Conservation (phyloP, 2,329 filamentous ascomycete species). For the Ophiostoma sp. region DNA sequence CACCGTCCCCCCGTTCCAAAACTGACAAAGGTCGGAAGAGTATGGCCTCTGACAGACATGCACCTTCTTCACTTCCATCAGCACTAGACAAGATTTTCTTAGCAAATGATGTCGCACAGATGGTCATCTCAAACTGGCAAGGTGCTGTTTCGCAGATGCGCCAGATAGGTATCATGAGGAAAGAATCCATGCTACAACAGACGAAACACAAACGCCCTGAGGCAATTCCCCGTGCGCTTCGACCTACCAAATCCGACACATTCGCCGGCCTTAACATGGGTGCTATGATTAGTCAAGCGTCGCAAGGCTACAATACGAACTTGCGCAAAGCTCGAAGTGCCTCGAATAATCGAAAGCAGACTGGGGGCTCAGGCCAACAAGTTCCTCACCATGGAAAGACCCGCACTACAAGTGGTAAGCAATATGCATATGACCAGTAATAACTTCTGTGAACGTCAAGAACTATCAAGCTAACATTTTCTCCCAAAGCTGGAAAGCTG, state of each 20-base stretch:
- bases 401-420: not conserved
- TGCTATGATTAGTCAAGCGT: slow-evolving; percentile 2
- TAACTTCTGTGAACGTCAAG: not conserved
- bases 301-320: not conserved
- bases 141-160: slow-evolving; percentile 58
- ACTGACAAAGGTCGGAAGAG: slow-evolving; percentile 34
- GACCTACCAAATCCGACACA: slow-evolving; percentile 24
- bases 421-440: not conserved
- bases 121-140: slow-evolving; percentile 61
- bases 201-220: slow-evolving; percentile 1
- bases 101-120: slow-evolving; percentile 56
- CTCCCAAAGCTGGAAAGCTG: not conserved
- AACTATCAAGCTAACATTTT: not conserved
- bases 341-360: slow-evolving; percentile 16
- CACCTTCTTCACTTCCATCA: slow-evolving; percentile 27
- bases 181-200: slow-evolving; percentile 20
- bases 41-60: slow-evolving; percentile 24
- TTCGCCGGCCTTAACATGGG: slow-evolving; percentile 20
- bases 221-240: slow-evolving; percentile 16
- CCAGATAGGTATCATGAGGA: slow-evolving; percentile 37
- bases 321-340: slow-evolving; percentile 24
- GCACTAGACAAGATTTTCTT: slow-evolving; percentile 52
- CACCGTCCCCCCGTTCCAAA: slow-evolving; percentile 39
- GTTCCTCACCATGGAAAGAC: not conserved
- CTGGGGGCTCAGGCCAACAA: not conserved